phyloP scores from a whole-genome alignment of 345 rosid genomes.

The Linum trigynum region DNA sequence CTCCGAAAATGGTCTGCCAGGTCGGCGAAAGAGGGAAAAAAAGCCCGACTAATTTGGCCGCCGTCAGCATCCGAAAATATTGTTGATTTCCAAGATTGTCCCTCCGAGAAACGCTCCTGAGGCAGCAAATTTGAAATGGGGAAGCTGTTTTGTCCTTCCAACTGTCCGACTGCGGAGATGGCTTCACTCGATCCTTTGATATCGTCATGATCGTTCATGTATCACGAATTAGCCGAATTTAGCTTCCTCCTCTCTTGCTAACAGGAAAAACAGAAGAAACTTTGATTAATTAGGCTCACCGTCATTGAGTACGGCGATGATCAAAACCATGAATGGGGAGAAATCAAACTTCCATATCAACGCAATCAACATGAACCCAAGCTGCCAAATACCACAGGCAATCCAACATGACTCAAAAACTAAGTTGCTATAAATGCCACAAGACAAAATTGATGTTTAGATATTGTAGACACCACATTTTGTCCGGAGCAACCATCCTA shows the following conservation, averaged over 20 bases:
- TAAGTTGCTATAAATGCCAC: background rate
- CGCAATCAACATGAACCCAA: conserved; percentile 85
- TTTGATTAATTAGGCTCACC: conserved; percentile 36
- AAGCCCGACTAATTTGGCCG: too few species aligned
- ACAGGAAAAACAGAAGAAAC: background rate
- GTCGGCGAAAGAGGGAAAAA: too few species aligned
- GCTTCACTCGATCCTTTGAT: conserved; percentile 77
- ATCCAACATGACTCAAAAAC: background rate
- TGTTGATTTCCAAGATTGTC: too few species aligned
- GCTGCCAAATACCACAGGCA: conserved; percentile 41
- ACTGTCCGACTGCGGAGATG: conserved; percentile 82
- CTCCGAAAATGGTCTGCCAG: too few species aligned
- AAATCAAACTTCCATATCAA: conserved; percentile 85
- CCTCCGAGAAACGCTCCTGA: too few species aligned
- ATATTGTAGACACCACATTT: too few species aligned
- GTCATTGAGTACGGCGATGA: conserved; percentile 85
- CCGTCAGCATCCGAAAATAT: too few species aligned
- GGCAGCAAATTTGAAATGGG: too few species aligned
- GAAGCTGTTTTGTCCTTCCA: too few species aligned
- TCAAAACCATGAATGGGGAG: conserved; percentile 83
- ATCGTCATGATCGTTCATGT: conserved; percentile 88
- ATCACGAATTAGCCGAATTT: background rate
- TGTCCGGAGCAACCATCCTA: too few species aligned
- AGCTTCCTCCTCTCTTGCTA: background rate
- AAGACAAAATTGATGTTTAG: background rate